Evolutionary conservation across 1,284 basidiomycete genomes (phyloP).

Genomic region (Malassezia arunalokei): DNA sequence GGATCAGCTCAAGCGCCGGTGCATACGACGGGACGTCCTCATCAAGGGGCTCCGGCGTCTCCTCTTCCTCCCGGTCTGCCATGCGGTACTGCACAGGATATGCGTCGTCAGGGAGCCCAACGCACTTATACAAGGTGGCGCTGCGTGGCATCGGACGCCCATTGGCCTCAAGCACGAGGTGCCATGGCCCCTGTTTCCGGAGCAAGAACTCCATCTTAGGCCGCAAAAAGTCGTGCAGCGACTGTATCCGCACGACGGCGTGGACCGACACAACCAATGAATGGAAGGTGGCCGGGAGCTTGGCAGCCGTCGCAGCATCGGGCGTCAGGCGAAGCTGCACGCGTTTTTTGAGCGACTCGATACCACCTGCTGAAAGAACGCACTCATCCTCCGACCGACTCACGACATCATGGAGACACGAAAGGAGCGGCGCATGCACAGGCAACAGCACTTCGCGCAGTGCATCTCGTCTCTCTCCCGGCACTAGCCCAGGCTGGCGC

Average conservation of each 20-base stretch:
- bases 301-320: conserved; percentile 21
- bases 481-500: conserved; percentile 49
- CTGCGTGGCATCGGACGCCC: conserved; percentile 69
- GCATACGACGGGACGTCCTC: conserved; percentile 57
- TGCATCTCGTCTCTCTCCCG: background rate
- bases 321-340: conserved; percentile 37
- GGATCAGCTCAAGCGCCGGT: conserved; percentile 77
- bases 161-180: conserved; percentile 86
- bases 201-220: conserved; percentile 28
- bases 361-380: conserved; percentile 24
- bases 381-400: conserved; percentile 37
- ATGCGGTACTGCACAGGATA: too few relatives aligned
- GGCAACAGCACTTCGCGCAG: conserved; percentile 17
- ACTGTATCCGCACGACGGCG: conserved; percentile 39
- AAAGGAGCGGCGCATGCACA: conserved; percentile 23
- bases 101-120: too few relatives aligned
- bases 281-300: conserved; percentile 32
- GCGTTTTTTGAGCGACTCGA: conserved; percentile 30
- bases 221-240: conserved; percentile 39
- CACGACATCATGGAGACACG: conserved; percentile 34
- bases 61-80: too few relatives aligned
- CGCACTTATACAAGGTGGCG: conserved; percentile 68
- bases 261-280: conserved; percentile 41
- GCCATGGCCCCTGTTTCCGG: conserved; percentile 53
- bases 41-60: too few relatives aligned